Evolutionary conservation across 2,329 filamentous ascomycete species (phyloP).

Genomic region (Talaromyces pinophilus): DNA sequence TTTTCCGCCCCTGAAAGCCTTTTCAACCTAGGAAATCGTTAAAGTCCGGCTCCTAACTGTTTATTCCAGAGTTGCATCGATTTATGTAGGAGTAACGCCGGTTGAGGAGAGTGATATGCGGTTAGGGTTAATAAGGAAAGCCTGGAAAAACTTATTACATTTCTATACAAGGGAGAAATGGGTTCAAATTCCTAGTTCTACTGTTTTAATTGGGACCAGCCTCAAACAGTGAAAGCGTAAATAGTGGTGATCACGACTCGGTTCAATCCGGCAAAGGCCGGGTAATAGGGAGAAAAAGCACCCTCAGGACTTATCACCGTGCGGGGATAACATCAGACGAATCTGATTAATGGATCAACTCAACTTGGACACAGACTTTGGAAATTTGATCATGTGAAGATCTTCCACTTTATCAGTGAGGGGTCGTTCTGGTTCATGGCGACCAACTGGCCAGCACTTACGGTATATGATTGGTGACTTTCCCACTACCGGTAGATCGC

Average conservation of each 20-base stretch:
- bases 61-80: too few species aligned
- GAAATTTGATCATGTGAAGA: neutral
- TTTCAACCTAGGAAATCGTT: too few species aligned
- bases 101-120: neutral
- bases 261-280: slow-evolving; percentile 10
- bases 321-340: slow-evolving; percentile 3
- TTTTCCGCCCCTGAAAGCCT: too few species aligned
- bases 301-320: neutral
- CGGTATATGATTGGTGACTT: neutral
- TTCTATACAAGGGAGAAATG: neutral
- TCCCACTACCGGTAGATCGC: neutral
- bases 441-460: neutral
- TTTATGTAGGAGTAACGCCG: neutral
- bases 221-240: neutral
- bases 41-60: too few species aligned
- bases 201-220: neutral
- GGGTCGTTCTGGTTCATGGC: neutral
- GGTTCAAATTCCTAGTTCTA: neutral
- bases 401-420: neutral
- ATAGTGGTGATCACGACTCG: neutral
- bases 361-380: neutral
- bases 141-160: neutral
- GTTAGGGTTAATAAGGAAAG: neutral
- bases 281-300: neutral
- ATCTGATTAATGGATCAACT: neutral